Evolutionary conservation across 2,329 filamentous ascomycete species (phyloP), one percentile per base, ranked within the genome.

Genomic region (Hansfordia pulvinata): DNA sequence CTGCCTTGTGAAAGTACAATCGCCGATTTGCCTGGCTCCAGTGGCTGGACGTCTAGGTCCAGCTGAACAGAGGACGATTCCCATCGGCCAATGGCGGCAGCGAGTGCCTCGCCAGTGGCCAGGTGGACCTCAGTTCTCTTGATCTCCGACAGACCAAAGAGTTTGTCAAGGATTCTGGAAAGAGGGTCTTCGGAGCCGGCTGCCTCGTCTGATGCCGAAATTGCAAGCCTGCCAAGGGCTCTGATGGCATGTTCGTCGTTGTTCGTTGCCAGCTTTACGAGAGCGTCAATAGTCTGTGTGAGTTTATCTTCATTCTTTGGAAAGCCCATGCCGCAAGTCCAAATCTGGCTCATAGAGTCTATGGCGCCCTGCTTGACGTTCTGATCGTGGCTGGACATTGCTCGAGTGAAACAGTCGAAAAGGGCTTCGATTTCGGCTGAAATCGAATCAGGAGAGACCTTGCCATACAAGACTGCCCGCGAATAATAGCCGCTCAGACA

Each of bases 91-190:
- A 82, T 68, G 6, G 79, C 69, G 24, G 80, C 80, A 24, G 80
- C 78, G 28, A 96, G 66, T 9, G 90, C 84, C 47, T 93, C 86
- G 10, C 90, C 90, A 16, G 93, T 74, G 0, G 84, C 72, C 46
- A 98, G 94, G 35, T 94, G 88, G 2, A 86, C 68, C 47, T 96
- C 88, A 1, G 81, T 71, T 39, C 85, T 78, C 38, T 82, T 82
- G 22, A 90, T 71, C 44, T 93, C 85, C 40, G 92, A 79, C 3
- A 96, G 60, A 8, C 64, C 64, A 45, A 86, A 81, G 1, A 96
- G 57, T 16, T 69, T 72, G 8, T 72, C 62, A 9, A 84, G 53
- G 5, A 93, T 67, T 8, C 62, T 54, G 2, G 53, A 53, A 2
- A 80, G 49, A 2, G 52, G 40, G 36, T 41, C 44, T 3, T 52